Percentiles rank a stretch among this genome's conserved stretches.
These are phyloP conservation scores for Epichloe festucae DNA, from an alignment of 2,329 filamentous ascomycete genomes.

Conservation along the genomic window DNA sequence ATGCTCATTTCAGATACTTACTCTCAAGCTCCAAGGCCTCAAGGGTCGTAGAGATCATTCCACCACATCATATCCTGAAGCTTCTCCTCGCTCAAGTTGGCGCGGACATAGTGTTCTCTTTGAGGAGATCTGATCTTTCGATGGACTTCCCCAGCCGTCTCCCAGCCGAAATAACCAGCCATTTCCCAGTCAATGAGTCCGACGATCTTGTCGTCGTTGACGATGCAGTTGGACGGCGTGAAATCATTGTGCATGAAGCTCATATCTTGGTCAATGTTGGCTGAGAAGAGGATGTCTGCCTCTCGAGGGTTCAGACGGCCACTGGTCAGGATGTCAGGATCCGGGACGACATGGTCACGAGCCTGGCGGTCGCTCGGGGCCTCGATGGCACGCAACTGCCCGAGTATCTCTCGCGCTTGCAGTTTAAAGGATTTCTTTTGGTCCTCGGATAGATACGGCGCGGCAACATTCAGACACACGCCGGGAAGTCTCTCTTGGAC, in stretches of 20 bases:
- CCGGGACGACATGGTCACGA: too few species aligned
- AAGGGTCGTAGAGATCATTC: conserved; percentile 9
- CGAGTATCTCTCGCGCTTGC: background rate
- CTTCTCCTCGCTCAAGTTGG: conserved; percentile 6
- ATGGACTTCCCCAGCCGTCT: conserved; percentile 11
- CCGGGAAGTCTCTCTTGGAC: conserved; percentile 26
- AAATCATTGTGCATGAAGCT: conserved; percentile 16
- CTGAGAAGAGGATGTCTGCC: too few species aligned
- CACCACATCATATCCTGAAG: conserved; percentile 10
- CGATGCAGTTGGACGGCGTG: conserved; percentile 23
- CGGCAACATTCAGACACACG: conserved; percentile 22
- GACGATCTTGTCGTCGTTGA: conserved; percentile 24
- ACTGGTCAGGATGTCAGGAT: too few species aligned
- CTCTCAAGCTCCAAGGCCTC: background rate
- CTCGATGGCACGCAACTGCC: too few species aligned
- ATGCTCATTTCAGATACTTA: too few species aligned
- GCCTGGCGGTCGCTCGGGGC: too few species aligned
- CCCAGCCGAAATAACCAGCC: too few species aligned
- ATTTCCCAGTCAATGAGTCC: conserved; percentile 7
- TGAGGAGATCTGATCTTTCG: conserved; percentile 12
- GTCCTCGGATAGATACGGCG: conserved; percentile 19
- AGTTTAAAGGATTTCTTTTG: conserved; percentile 4
- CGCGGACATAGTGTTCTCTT: conserved; percentile 12
- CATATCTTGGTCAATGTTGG: too few species aligned
- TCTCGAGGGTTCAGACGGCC: too few species aligned